Percentiles rank a stretch among this genome's conserved stretches.
Evolutionary conservation across 441 rosid genomes (phyloP).

Genomic region (Gossypium gossypioides): DNA sequence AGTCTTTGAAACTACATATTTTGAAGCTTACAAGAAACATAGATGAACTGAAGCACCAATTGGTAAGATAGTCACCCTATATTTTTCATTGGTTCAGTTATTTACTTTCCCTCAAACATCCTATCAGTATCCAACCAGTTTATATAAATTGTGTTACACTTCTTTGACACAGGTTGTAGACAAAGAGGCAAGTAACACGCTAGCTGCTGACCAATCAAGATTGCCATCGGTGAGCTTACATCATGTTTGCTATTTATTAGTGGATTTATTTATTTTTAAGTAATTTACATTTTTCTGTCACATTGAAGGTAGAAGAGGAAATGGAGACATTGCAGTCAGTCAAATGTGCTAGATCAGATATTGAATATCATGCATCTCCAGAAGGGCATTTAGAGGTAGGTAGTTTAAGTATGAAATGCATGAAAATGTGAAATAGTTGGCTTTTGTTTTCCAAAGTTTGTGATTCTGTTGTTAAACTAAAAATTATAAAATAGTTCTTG

Average conservation of each 20-base stretch:
- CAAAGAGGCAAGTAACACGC: conserved; percentile 26
- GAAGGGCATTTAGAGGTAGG: conserved; percentile 33
- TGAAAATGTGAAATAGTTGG: neutral
- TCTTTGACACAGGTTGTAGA: conserved; percentile 45
- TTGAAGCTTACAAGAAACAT: conserved; percentile 62
- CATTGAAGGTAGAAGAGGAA: conserved; percentile 37
- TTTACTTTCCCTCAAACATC: neutral
- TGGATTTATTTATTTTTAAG: conserved; percentile 12
- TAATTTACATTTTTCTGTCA: neutral
- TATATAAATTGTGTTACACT: neutral
- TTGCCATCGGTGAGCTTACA: conserved; percentile 26
- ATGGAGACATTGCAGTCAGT: conserved; percentile 16
- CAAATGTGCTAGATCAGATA: conserved; percentile 20
- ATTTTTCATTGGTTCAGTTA: conserved; percentile 7
- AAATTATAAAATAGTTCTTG: neutral
- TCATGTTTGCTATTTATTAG: conserved; percentile 10
- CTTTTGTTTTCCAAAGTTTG: neutral
- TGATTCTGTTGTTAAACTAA: neutral
- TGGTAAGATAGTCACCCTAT: conserved; percentile 43
- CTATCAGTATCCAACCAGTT: neutral
- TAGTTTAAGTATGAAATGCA: neutral
- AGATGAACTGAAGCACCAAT: conserved; percentile 44
- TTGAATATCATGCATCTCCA: conserved; percentile 20
- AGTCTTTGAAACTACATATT: conserved; percentile 91
- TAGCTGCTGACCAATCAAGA: conserved; percentile 33